A percentile compares a stretch with the other conserved stretches of the same genome.
Evolutionary conservation across 2,329 filamentous ascomycete species (phyloP).

Genomic region (Fusarium begoniae): DNA sequence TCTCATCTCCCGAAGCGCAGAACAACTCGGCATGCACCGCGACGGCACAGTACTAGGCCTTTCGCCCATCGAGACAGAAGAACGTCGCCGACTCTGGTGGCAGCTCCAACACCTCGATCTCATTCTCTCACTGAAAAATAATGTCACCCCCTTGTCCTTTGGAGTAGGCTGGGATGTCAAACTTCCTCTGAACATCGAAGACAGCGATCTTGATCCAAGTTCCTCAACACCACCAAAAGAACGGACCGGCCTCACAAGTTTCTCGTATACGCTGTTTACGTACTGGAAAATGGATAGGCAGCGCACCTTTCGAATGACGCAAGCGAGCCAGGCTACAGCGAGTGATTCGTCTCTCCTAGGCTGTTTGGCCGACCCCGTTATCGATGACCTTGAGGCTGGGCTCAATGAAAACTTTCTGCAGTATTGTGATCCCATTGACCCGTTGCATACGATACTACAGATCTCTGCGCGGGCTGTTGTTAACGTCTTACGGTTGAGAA

Average conservation of each 20-base stretch:
- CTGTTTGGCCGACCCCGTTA: neutral
- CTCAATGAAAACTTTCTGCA: constrained; percentile 17
- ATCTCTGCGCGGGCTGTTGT: constrained; percentile 6
- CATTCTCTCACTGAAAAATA: neutral
- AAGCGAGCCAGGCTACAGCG: neutral
- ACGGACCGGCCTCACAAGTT: neutral
- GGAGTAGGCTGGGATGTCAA: constrained; percentile 8
- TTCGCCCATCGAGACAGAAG: constrained; percentile 5
- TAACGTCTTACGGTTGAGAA: constrained; percentile 7
- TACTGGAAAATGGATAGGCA: constrained; percentile 6
- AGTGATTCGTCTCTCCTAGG: constrained; percentile 1
- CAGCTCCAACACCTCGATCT: constrained; percentile 17
- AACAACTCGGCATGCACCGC: constrained; percentile 19
- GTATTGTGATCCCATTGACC: constrained; percentile 14
- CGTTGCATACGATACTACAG: neutral
- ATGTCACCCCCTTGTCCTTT: constrained; percentile 6
- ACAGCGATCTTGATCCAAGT: neutral
- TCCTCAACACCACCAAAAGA: neutral
- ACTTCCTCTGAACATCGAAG: constrained; percentile 21
- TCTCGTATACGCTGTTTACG: neutral
- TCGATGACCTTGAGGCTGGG: neutral
- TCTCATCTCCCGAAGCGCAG: neutral
- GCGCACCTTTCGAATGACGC: neutral
- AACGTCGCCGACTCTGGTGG: constrained; percentile 21
- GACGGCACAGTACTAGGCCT: constrained; percentile 13